Percentiles rank a stretch among this genome's conserved stretches.
phyloP scores from a whole-genome alignment of 2,329 filamentous ascomycete genomes.

The Sphaerulina vaccinii region DNA sequence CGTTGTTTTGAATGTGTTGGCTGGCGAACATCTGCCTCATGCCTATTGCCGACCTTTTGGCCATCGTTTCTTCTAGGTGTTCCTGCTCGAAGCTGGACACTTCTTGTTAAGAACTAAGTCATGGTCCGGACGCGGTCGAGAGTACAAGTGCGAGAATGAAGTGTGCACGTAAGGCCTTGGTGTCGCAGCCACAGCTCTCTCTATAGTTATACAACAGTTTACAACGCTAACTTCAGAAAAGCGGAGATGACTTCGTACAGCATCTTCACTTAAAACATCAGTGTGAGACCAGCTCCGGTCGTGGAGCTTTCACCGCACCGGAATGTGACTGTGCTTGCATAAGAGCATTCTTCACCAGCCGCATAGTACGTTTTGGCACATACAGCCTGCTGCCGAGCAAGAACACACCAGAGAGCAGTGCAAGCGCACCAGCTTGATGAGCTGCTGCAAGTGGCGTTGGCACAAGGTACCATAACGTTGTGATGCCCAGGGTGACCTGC shows the following conservation, averaged over 20 bases:
- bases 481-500: conserved; percentile 84
- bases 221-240: background rate
- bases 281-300: background rate
- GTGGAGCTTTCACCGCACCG: background rate
- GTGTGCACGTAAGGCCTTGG: no score
- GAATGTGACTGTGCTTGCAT: conserved; percentile 14
- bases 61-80: no score
- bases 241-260: background rate
- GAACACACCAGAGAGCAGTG: conserved; percentile 76
- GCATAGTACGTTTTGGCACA: conserved; percentile 56
- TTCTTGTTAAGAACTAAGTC: no score
- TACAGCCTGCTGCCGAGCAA: conserved; percentile 76
- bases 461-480: conserved; percentile 89
- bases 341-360: conserved; percentile 31
- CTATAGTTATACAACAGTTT: background rate
- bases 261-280: background rate
- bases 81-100: no score
- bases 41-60: no score
- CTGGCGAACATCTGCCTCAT: no score
- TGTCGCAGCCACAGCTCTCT: no score
- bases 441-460: conserved; percentile 83
- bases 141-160: no score
- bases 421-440: conserved; percentile 88
- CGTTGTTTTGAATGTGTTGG: no score
- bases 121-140: no score